These are phyloP conservation scores for Pseudonitzschia delicatissima DNA, from an alignment of 108 stramenopile species.

Conservation along the genomic window DNA sequence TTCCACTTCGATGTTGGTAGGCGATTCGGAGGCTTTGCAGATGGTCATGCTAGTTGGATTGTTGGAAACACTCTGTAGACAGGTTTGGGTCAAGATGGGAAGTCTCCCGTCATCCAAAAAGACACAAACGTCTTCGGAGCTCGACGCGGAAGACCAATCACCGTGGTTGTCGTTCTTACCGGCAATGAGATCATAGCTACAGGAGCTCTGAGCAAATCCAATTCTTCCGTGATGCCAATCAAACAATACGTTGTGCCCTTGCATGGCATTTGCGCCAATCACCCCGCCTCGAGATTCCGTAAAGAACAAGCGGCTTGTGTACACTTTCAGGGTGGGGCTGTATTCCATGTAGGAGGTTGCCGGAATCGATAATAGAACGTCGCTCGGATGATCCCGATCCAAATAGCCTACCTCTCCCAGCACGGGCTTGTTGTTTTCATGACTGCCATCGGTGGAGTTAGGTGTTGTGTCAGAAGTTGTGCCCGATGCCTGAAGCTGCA, in stretches of 20 bases:
- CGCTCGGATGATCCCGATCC: constrained; percentile 52
- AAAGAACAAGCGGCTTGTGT: constrained; percentile 52
- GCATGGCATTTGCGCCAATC: constrained; percentile 94
- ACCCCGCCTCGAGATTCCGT: constrained; percentile 79
- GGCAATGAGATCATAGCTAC: constrained; percentile 49
- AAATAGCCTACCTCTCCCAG: constrained; percentile 67
- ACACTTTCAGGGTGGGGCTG: constrained; percentile 44
- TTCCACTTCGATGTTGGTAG: constrained; percentile 43
- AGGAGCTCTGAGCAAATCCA: constrained; percentile 90
- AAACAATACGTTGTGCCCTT: constrained; percentile 93
- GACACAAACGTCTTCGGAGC: constrained; percentile 7
- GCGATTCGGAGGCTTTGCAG: constrained; percentile 24
- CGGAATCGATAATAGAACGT: constrained; percentile 79
- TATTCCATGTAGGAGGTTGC: constrained; percentile 81
- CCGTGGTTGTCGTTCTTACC: constrained; percentile 8
- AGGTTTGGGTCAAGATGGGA: constrained; percentile 27
- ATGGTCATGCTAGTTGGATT: constrained; percentile 15
- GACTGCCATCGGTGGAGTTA: not conserved
- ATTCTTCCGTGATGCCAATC: constrained; percentile 84
- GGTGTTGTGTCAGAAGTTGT: not conserved
- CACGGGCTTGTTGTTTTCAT: constrained; percentile 17
- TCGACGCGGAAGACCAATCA: constrained; percentile 5
- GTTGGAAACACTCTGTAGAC: constrained; percentile 10
- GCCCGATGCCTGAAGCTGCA: constrained; percentile 47
- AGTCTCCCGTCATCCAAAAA: not conserved